Evolutionary conservation across 140 eudicot species (phyloP).

Genomic region (Cichorium intybus): DNA sequence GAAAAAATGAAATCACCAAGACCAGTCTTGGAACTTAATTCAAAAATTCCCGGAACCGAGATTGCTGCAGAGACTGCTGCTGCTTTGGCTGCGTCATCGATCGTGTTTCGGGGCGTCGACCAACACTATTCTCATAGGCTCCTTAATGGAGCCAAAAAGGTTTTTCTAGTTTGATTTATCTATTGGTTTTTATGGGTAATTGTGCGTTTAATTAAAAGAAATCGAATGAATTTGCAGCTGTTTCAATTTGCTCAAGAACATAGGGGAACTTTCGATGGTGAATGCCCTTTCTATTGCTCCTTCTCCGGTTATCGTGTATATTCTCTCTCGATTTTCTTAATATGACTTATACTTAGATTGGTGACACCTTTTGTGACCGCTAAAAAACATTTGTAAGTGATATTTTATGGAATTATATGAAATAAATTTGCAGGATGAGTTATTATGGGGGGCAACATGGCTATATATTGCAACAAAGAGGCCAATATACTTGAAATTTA

Average conservation of each 20-base stretch:
- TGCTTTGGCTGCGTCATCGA: conserved; percentile 78
- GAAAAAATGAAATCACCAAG: conserved; percentile 79
- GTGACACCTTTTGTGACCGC: too few species aligned
- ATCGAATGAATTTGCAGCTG: conserved; percentile 42
- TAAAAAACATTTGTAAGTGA: too few species aligned
- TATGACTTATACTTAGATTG: neutral
- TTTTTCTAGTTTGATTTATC: neutral
- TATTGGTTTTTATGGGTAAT: too few species aligned
- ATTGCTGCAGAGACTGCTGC: conserved; percentile 89
- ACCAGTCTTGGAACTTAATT: conserved; percentile 53
- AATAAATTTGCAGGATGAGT: conserved; percentile 61
- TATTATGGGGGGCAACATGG: conserved; percentile 94
- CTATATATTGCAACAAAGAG: conserved; percentile 56
- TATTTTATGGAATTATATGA: too few species aligned
- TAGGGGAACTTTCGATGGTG: conserved; percentile 81
- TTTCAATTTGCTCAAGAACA: conserved; percentile 58
- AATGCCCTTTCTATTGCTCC: conserved; percentile 93
- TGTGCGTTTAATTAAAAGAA: neutral
- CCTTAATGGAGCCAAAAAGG: conserved; percentile 54
- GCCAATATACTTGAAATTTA: conserved; percentile 35
- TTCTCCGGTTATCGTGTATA: conserved; percentile 72
- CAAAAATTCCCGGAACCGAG: conserved; percentile 63
- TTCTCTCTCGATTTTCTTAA: neutral
- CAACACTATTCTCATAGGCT: conserved; percentile 48
- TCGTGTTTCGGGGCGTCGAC: conserved; percentile 48